A percentile compares a stretch with the other conserved stretches of the same genome.
Evolutionary conservation across 176 grass and related monocot species (phyloP).

Genomic region (Chrysopogon serrulatus): DNA sequence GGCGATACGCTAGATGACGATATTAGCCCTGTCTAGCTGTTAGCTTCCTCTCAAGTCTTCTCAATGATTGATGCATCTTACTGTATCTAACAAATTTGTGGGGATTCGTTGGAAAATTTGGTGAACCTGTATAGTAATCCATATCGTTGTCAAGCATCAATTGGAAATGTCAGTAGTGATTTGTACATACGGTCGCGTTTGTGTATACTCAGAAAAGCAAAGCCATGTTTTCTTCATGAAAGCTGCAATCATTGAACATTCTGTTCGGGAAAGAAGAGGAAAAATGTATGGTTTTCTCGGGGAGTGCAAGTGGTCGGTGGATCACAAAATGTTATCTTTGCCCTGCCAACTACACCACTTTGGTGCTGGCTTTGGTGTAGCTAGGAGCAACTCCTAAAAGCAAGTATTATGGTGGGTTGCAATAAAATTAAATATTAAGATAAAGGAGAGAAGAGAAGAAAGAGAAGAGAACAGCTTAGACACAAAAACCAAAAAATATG

Average conservation of each 20-base stretch:
- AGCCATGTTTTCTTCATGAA: background rate
- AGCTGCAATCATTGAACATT: background rate
- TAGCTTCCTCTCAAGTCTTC: background rate
- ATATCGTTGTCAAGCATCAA: background rate
- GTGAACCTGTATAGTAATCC: background rate
- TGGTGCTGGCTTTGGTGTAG: no score
- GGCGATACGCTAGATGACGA: constrained; percentile 14
- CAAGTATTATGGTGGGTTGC: no score
- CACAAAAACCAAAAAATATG: no score
- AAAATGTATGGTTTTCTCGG: background rate
- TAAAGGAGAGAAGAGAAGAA: no score
- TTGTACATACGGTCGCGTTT: background rate
- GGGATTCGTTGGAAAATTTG: background rate
- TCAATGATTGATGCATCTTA: background rate
- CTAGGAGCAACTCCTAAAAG: no score
- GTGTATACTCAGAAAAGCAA: background rate
- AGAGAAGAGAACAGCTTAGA: no score
- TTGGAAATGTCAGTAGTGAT: background rate
- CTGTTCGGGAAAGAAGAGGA: background rate
- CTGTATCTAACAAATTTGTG: constrained; percentile 5
- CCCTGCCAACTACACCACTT: no score
- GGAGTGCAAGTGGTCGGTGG: background rate
- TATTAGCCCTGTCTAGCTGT: constrained; percentile 46
- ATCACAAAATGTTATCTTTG: no score
- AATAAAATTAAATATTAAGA: no score